These are phyloP conservation scores for Candida tammaniensis DNA, from an alignment of 805 yeast species.

Conservation along the genomic window DNA sequence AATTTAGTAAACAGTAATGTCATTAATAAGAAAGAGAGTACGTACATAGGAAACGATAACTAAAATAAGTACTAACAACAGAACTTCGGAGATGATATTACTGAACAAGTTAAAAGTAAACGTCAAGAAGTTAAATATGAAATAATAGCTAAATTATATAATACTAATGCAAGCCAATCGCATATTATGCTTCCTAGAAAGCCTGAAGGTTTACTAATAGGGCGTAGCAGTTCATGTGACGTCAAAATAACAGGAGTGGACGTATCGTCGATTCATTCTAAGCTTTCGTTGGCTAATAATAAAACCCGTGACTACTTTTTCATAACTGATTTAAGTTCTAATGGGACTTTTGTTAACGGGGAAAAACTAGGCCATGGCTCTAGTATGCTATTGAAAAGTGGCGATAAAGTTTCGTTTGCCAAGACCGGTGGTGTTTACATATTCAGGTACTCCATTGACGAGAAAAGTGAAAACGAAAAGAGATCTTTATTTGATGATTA, in stretches of 20 bases:
- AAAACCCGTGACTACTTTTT: conserved; percentile 36
- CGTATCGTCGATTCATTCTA: conserved; percentile 66
- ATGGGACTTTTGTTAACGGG: conserved; percentile 69
- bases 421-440: conserved; percentile 46
- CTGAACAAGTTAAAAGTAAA: conserved; percentile 8
- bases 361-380: conserved; percentile 48
- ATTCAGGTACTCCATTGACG: conserved; percentile 42
- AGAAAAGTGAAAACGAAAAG: conserved; percentile 16
- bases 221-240: conserved; percentile 62
- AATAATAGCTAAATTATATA: conserved; percentile 22
- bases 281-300: conserved; percentile 40
- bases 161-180: conserved; percentile 15
- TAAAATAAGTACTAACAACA: conserved; percentile 7
- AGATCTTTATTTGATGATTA: conserved; percentile 58
- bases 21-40: conserved; percentile 27
- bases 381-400: conserved; percentile 52
- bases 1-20: conserved; percentile 15
- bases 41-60: conserved; percentile 7
- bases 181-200: conserved; percentile 20
- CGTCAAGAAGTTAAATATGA: conserved; percentile 14
- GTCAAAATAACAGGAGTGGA: conserved; percentile 52
- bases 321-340: conserved; percentile 56
- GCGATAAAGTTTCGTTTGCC: conserved; percentile 63
- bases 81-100: conserved; percentile 11
- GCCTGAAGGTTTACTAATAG: conserved; percentile 31